Evolutionary conservation across 192 early-diverging fungal genomes (phyloP), one percentile per base, ranked within the genome.

Genomic region (Coemansia sp.): DNA sequence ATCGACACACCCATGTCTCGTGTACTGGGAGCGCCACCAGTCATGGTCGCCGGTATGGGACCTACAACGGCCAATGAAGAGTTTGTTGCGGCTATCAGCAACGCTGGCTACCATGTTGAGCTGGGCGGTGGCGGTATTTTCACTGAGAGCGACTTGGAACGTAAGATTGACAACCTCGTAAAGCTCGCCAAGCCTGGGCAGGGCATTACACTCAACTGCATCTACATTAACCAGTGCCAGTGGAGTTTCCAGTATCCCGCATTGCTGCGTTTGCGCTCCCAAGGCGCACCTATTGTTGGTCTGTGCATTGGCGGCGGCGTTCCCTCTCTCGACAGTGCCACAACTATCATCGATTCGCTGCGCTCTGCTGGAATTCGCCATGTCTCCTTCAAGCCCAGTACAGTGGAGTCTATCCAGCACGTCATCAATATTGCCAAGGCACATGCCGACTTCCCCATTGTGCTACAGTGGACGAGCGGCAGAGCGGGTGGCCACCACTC

Each of bases 401-500:
- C 87, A 13, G 87, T 88, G 0, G 85, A 86, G 53, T 81, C 90
- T 26, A 92, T 96, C 83, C 89, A 92, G 34, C 76, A 85, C 9
- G 93, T 94, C 53, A 90, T 93, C 59, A 82, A 89, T 13, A 93
- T 98, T 77, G 94, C 94, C 50, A 87, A 88, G 67, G 84, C 85
- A 34, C 88, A 93, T 65, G 88, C 90, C 5, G 86, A 88, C 28
- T 93, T 95, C 85, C 92, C 95, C 6, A 86, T 98, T 53, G 85
- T 98, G 53, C 83, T 96, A 62, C 93, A 98, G 76, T 98, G 95
- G 95, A 98, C 95, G 20, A 94, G 95, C 82, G 95, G 95, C 28
- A 88, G 94, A 65, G 94, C 89, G 35, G 95, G 95, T 69, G 95
- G 95, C n/a, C 95, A 98, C 82, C 95, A 98, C 87, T 93, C 91